Base-by-base conservation (phyloP, 805 yeast genomes). In the Lipomyces mesembrius region DNA sequence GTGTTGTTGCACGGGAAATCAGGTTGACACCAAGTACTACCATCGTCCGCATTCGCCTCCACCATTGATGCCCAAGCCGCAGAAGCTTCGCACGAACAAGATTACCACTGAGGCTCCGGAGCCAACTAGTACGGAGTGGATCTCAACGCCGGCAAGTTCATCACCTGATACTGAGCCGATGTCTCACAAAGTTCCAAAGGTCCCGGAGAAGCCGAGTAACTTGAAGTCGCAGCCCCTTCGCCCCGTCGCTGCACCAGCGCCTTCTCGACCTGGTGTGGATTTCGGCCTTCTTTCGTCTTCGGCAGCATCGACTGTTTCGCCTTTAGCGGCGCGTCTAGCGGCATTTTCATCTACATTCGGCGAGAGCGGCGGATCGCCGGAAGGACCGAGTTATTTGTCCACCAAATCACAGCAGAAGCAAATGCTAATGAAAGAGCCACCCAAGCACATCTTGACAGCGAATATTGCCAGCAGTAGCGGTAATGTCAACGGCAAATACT, bases 11-110 rank as follows among this genome's bases (percentile, higher is more conserved):
- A 37, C 59, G 6, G 57, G 53, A 11, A 17, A n/a, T n/a, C 22
- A 25, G 3, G 70, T 57, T 32, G 60, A 59, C 20, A 49, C 51
- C 49, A 62, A 65, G 27, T 68, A 63, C 46, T 68, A 68, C 54
- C 55, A 68, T 20, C 65, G 71, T 7, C 72, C 71, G 54, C 71
- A 65, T 49, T 63, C 69, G 25, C 71, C 72, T 9, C 72, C 72
- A 17, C 71, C 71, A 17, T 43, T 68, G 49, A 51, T 64, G 65
- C 73, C 72, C 20, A 69, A 69, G 55, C 72, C 72, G 17, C 59
- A 34, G 32, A 53, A 46, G 46, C 43, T 70, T 22, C 37, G 65
- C 25, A 43, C 68, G 37, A 52, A 29, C 51, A 67, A 67, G 35
- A 59, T 66, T 29, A 65, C 69, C 22, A 64, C 66, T 11, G 22